Evolutionary conservation across 768 basidiomycete species (phyloP).

Genomic region (Strobilomyces echinocephalus): DNA sequence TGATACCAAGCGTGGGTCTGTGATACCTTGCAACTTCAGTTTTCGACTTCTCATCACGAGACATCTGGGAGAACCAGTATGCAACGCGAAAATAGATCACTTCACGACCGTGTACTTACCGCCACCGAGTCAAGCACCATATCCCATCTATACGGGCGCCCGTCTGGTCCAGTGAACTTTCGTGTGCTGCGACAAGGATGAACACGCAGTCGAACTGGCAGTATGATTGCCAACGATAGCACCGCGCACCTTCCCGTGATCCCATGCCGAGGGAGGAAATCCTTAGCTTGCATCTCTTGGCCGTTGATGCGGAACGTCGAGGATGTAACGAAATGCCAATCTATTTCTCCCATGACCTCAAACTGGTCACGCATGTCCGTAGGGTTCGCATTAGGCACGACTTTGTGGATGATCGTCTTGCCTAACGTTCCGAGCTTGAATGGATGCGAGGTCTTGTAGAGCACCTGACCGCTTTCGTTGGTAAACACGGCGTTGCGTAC

Average conservation of each 20-base stretch:
- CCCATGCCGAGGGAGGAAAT: slow-evolving; percentile 21
- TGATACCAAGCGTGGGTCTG: slow-evolving; percentile 1
- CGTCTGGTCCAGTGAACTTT: slow-evolving; percentile 33
- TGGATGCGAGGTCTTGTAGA: slow-evolving; percentile 29
- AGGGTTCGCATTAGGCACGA: slow-evolving; percentile 13
- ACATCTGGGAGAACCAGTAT: slow-evolving; percentile 11
- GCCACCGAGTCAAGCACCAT: slow-evolving; percentile 11
- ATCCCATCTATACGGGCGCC: slow-evolving; percentile 33
- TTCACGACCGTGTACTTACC: slow-evolving; percentile 10
- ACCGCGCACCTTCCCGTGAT: slow-evolving; percentile 18
- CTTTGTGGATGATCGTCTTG: slow-evolving; percentile 21
- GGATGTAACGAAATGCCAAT: slow-evolving; percentile 25
- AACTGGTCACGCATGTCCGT: slow-evolving; percentile 26
- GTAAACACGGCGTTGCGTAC: slow-evolving; percentile 25
- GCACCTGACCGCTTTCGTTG: slow-evolving; percentile 22
- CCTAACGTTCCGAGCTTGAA: neutral
- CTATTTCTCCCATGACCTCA: slow-evolving; percentile 30
- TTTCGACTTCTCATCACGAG: slow-evolving; percentile 11
- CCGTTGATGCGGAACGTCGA: slow-evolving; percentile 29
- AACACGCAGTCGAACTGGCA: neutral
- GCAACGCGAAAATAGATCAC: neutral
- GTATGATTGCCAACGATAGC: neutral
- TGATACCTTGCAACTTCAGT: slow-evolving; percentile 20
- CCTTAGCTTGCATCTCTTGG: slow-evolving; percentile 19
- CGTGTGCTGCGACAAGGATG: neutral